These are phyloP conservation scores for Boletus rubescentipes DNA, from an alignment of 768 basidiomycete genomes.

Conservation along the genomic window DNA sequence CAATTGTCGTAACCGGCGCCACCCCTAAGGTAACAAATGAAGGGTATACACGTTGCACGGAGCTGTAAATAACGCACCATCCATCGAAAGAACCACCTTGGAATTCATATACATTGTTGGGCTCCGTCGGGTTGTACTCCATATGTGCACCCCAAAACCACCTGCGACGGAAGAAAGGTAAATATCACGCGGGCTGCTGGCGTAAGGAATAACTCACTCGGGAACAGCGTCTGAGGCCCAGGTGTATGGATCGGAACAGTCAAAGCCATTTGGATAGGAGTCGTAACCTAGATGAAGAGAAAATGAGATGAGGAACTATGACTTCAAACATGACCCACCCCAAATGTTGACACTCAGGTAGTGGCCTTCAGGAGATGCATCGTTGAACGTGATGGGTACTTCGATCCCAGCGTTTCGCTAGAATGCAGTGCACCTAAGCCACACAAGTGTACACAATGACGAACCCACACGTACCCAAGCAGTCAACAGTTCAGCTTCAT, in stretches of 20 bases:
- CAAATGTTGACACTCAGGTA: constrained; percentile 49
- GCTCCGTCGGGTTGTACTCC: constrained; percentile 20
- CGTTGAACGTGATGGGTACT: constrained; percentile 49
- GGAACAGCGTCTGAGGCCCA: constrained; percentile 48
- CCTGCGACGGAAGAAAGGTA: constrained; percentile 1
- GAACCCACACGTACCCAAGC: constrained; percentile 20
- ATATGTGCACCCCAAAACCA: constrained; percentile 43
- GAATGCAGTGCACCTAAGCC: constrained; percentile 4
- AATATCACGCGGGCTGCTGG: not conserved
- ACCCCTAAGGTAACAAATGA: constrained; percentile 18
- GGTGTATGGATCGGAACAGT: constrained; percentile 46
- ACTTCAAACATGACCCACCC: constrained; percentile 30
- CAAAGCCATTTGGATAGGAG: constrained; percentile 51
- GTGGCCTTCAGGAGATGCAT: constrained; percentile 46
- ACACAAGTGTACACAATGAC: not conserved
- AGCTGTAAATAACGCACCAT: constrained; percentile 44
- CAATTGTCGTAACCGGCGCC: constrained; percentile 23
- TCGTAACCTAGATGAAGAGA: constrained; percentile 17
- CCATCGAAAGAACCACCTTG: constrained; percentile 52
- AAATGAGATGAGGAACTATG: not conserved
- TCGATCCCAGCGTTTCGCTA: constrained; percentile 44
- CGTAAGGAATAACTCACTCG: constrained; percentile 22
- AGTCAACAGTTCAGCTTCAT: constrained; percentile 40
- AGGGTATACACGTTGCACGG: not conserved
- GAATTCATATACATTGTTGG: constrained; percentile 25